Percentiles rank a stretch among this genome's conserved stretches.
Conservation (phyloP, 1,284 basidiomycete genomes). For the Rhodofomes roseus region DNA sequence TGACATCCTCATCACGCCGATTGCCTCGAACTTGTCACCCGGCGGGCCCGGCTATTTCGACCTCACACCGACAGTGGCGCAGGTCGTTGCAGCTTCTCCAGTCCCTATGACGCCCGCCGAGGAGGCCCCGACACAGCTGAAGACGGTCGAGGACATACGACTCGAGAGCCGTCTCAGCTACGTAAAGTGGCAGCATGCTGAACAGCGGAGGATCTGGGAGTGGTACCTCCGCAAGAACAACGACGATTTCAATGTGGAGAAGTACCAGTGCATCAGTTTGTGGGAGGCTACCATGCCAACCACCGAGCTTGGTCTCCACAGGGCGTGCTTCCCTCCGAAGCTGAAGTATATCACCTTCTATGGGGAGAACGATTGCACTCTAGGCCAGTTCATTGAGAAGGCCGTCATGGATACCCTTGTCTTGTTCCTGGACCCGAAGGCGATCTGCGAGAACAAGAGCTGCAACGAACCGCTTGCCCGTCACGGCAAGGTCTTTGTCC, state of each 20-base stretch:
- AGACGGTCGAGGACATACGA: slow-evolving; percentile 56
- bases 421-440: slow-evolving; percentile 67
- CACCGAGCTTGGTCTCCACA: slow-evolving; percentile 57
- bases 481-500: slow-evolving; percentile 88
- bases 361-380: slow-evolving; percentile 86
- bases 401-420: slow-evolving; percentile 68
- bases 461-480: slow-evolving; percentile 81
- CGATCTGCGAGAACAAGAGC: slow-evolving; percentile 76
- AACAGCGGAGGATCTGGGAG: slow-evolving; percentile 86
- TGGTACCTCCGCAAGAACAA: slow-evolving; percentile 84
- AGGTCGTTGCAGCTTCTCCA: slow-evolving; percentile 20
- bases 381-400: slow-evolving; percentile 90
- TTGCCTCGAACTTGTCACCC: slow-evolving; percentile 24
- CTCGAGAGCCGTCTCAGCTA: slow-evolving; percentile 69
- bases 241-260: slow-evolving; percentile 86
- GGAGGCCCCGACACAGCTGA: slow-evolving; percentile 42
- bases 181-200: slow-evolving; percentile 77
- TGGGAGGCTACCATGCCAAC: slow-evolving; percentile 75
- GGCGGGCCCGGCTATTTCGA: slow-evolving; percentile 41
- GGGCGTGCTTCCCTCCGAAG: slow-evolving; percentile 68
- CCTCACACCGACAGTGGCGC: slow-evolving; percentile 28
- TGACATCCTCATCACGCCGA: slow-evolving; percentile 44
- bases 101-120: slow-evolving; percentile 27
- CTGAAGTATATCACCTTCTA: slow-evolving; percentile 86
- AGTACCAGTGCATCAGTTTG: slow-evolving; percentile 86